A percentile compares a stretch with the other conserved stretches of the same genome.
Evolutionary conservation across 2,329 filamentous ascomycete genomes (phyloP).

Genomic region (Fusarium musae): DNA sequence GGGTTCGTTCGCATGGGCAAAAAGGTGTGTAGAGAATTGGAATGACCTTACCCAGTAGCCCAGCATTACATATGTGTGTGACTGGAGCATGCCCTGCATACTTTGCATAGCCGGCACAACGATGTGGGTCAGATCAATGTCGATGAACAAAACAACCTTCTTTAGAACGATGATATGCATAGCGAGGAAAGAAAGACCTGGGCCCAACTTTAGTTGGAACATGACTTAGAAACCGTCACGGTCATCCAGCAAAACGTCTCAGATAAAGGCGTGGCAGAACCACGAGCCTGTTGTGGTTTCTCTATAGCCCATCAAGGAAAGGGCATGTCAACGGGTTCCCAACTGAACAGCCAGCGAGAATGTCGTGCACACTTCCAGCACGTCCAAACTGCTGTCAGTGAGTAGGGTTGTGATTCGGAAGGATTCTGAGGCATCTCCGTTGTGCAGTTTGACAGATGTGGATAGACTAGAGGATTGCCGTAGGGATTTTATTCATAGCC

Average conservation of each 20-base stretch:
- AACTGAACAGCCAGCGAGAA: not conserved
- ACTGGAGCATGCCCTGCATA: constrained; percentile 24
- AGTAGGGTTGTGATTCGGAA: constrained; percentile 14
- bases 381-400: constrained; percentile 20
- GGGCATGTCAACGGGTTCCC: not conserved
- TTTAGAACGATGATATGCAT: constrained; percentile 34
- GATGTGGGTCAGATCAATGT: constrained; percentile 26
- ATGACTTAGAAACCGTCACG: not conserved
- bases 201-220: not conserved
- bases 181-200: not conserved
- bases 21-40: constrained; percentile 20
- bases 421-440: constrained; percentile 27
- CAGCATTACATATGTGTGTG: constrained; percentile 10
- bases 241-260: not conserved
- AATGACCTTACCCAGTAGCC: constrained; percentile 19
- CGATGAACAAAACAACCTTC: constrained; percentile 27
- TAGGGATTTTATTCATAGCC: constrained; percentile 37
- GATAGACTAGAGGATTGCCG: constrained; percentile 33
- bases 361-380: not conserved
- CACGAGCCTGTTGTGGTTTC: not conserved
- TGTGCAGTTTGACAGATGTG: constrained; percentile 36
- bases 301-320: not conserved
- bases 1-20: constrained; percentile 42
- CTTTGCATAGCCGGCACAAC: constrained; percentile 33
- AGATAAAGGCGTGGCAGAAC: not conserved